Conservation (phyloP, 1,284 basidiomycete genomes). For the Papiliotrema terrestris region DNA sequence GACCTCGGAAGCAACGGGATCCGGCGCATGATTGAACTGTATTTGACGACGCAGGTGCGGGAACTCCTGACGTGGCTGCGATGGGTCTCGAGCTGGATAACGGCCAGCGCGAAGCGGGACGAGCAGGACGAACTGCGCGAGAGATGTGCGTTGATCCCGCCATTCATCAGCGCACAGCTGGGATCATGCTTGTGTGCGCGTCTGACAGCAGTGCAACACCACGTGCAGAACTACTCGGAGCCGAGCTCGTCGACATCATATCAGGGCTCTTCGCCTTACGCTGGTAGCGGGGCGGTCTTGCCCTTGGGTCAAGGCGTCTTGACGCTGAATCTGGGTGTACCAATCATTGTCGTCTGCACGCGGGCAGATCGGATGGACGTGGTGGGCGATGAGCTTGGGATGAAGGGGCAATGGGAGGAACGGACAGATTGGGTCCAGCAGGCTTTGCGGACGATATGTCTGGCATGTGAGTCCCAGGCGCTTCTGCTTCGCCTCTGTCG, state of each 20-base stretch:
- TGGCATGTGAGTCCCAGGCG: slow-evolving; percentile 71
- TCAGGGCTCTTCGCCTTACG: slow-evolving; percentile 38
- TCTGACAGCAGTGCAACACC: slow-evolving; percentile 65
- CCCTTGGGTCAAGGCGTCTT: slow-evolving; percentile 74
- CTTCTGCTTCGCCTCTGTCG: neutral
- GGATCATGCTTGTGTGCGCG: neutral
- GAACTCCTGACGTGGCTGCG: slow-evolving; percentile 80
- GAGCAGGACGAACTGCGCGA: slow-evolving; percentile 77
- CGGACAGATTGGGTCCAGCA: slow-evolving; percentile 94
- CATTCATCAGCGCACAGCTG: neutral
- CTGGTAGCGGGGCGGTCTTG: slow-evolving; percentile 51
- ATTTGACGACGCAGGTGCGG: slow-evolving; percentile 54
- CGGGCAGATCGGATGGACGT: slow-evolving; percentile 86
- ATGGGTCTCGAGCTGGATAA: slow-evolving; percentile 76
- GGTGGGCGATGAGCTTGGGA: slow-evolving; percentile 58
- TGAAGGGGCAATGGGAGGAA: slow-evolving; percentile 82
- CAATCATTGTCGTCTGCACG: slow-evolving; percentile 85
- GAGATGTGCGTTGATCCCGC: slow-evolving; percentile 55
- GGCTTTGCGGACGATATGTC: slow-evolving; percentile 80
- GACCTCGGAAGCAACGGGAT: neutral
- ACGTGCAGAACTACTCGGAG: slow-evolving; percentile 85
- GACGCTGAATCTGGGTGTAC: slow-evolving; percentile 80
- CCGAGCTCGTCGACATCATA: slow-evolving; percentile 52
- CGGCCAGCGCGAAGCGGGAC: slow-evolving; percentile 16
- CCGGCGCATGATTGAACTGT: neutral